Conservation (phyloP, 306 rosid genomes). For the Corylus avellana region DNA sequence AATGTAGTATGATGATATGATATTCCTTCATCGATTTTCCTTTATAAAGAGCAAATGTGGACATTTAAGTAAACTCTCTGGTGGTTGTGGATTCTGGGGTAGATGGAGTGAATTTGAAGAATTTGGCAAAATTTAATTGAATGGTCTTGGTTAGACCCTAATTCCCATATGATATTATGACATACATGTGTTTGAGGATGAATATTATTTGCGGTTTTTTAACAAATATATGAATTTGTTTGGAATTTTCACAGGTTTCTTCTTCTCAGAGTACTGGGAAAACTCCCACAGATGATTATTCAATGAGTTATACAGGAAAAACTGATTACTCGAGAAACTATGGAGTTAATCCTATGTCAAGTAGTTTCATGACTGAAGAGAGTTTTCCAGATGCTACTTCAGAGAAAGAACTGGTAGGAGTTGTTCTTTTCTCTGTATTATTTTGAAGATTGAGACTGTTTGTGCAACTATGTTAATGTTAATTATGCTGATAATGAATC, state of each 20-base stretch:
- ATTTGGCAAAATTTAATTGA: constrained; percentile 7
- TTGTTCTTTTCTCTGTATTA: neutral
- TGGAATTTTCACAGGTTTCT: constrained; percentile 28
- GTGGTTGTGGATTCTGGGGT: neutral
- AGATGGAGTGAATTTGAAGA: constrained; percentile 1
- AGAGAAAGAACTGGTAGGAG: constrained; percentile 80
- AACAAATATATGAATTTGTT: constrained; percentile 15
- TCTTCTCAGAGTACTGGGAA: constrained; percentile 45
- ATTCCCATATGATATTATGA: neutral
- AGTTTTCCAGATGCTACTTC: constrained; percentile 73
- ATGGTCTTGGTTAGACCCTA: neutral
- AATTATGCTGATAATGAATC: constrained; percentile 19
- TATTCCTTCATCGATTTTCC: neutral
- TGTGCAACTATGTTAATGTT: neutral
- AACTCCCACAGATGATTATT: constrained; percentile 29
- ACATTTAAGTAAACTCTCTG: neutral
- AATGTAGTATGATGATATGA: neutral
- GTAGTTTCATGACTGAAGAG: constrained; percentile 57
- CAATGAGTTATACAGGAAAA: constrained; percentile 36
- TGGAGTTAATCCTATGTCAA: constrained; percentile 36
- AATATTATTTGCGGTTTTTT: neutral
- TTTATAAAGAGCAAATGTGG: neutral
- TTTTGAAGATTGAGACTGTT: neutral
- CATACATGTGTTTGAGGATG: constrained; percentile 2
- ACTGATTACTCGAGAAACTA: constrained; percentile 53